phyloP scores from a whole-genome alignment of 2,329 filamentous ascomycete genomes.

The Sclerotinia borealis region DNA sequence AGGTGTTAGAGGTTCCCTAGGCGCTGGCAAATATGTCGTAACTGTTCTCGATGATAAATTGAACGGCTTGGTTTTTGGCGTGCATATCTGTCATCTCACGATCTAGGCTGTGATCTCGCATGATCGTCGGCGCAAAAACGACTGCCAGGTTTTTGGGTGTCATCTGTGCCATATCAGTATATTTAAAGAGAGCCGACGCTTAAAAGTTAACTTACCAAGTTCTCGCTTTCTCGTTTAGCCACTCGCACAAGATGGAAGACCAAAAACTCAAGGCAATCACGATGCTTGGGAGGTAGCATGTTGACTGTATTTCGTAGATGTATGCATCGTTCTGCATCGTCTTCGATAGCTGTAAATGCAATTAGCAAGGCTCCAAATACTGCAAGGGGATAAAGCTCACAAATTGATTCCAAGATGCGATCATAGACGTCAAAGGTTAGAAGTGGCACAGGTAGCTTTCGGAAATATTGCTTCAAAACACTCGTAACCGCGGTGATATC shows the following conservation, averaged over 20 bases:
- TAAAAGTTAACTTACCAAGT: slow-evolving; percentile 58
- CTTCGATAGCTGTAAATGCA: slow-evolving; percentile 49
- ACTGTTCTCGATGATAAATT: slow-evolving; percentile 89
- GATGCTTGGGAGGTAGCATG: slow-evolving; percentile 74
- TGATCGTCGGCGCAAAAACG: slow-evolving; percentile 95
- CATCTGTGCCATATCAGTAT: slow-evolving; percentile 55
- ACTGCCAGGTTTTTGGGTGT: slow-evolving; percentile 93
- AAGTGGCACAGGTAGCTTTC: slow-evolving; percentile 81
- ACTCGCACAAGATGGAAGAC: slow-evolving; percentile 90
- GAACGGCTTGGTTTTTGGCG: slow-evolving; percentile 83
- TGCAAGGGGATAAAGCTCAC: slow-evolving; percentile 42
- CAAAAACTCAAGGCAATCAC: slow-evolving; percentile 85
- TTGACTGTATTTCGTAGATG: slow-evolving; percentile 69
- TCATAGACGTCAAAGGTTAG: slow-evolving; percentile 94
- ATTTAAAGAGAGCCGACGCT: neutral
- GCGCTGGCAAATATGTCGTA: slow-evolving; percentile 62
- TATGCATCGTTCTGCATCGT: slow-evolving; percentile 60
- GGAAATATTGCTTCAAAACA: slow-evolving; percentile 95
- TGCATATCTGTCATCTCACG: slow-evolving; percentile 96
- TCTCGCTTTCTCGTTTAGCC: slow-evolving; percentile 73
- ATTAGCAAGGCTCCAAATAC: slow-evolving; percentile 23
- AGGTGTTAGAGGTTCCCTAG: slow-evolving; percentile 1
- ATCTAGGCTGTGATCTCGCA: slow-evolving; percentile 84
- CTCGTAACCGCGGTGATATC: slow-evolving; percentile 97
- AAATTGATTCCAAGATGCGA: slow-evolving; percentile 71